Percentiles rank a stretch among this genome's conserved stretches.
These are phyloP conservation scores for Phytopythium delawarense DNA, from an alignment of 352 stramenopile species.

Conservation along the genomic window DNA sequence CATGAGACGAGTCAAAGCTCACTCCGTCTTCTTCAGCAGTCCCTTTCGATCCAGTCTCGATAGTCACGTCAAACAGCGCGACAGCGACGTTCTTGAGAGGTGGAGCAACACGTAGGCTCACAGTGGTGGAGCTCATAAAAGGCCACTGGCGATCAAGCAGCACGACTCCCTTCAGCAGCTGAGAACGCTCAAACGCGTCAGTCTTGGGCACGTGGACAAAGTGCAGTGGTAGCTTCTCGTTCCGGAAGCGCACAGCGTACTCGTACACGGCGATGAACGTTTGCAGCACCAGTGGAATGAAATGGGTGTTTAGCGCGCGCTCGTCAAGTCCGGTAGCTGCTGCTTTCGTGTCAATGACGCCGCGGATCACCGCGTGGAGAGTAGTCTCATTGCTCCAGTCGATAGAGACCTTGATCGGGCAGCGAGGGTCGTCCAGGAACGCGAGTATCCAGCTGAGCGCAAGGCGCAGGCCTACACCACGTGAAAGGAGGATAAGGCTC, in stretches of 20 bases:
- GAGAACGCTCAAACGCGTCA: constrained; percentile 20
- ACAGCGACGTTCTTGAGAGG: constrained; percentile 24
- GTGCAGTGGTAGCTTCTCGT: constrained; percentile 40
- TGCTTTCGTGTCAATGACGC: constrained; percentile 39
- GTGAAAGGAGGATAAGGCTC: neutral
- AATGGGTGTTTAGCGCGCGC: constrained; percentile 7
- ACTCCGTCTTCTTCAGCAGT: constrained; percentile 9
- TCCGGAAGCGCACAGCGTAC: constrained; percentile 30
- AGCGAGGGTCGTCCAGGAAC: constrained; percentile 35
- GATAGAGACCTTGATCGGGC: constrained; percentile 35
- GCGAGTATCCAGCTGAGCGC: constrained; percentile 42
- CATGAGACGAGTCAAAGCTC: constrained; percentile 5
- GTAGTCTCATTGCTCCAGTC: constrained; percentile 37
- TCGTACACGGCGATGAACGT: constrained; percentile 40
- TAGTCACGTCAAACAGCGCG: constrained; percentile 56
- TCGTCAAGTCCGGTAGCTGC: constrained; percentile 12
- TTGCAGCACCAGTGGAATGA: constrained; percentile 38
- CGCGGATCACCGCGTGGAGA: constrained; percentile 36
- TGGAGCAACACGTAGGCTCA: neutral
- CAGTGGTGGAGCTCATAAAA: neutral
- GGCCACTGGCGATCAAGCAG: constrained; percentile 41
- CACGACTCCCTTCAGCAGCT: constrained; percentile 37
- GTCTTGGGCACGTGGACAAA: constrained; percentile 29
- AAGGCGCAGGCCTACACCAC: constrained; percentile 32
- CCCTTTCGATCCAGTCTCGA: constrained; percentile 25